Percentiles rank a stretch among this genome's conserved stretches.
These are phyloP conservation scores for Monilinia laxa DNA, from an alignment of 2,329 filamentous ascomycete genomes.

Conservation along the genomic window DNA sequence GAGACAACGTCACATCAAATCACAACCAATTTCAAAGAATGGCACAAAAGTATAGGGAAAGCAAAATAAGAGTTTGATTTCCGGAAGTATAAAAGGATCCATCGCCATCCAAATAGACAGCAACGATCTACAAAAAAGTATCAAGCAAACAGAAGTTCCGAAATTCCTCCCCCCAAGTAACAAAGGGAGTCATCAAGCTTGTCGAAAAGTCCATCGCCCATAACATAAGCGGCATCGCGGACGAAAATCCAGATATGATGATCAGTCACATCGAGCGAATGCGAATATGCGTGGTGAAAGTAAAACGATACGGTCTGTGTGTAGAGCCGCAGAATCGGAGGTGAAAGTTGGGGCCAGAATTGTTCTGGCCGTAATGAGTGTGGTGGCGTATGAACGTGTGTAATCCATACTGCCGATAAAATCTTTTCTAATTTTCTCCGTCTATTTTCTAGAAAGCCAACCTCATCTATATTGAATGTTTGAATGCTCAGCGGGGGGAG, in stretches of 20 bases:
- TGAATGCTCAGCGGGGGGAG: background rate
- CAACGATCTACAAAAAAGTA: background rate
- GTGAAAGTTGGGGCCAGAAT: background rate
- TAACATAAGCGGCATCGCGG: background rate
- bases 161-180: background rate
- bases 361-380: conserved; percentile 10
- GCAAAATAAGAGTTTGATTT: conserved; percentile 22
- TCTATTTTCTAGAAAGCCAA: conserved; percentile 4
- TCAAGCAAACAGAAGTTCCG: background rate
- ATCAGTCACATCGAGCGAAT: conserved; percentile 6
- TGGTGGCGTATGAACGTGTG: conserved; percentile 1
- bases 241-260: background rate
- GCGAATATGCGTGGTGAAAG: background rate
- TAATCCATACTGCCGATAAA: background rate
- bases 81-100: conserved; percentile 1
- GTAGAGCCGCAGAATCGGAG: background rate
- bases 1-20: background rate
- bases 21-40: background rate
- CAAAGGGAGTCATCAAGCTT: conserved; percentile 8
- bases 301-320: background rate
- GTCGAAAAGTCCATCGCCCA: background rate
- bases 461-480: conserved; percentile 5
- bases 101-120: conserved; percentile 1
- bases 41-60: conserved; percentile 8
- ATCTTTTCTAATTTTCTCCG: conserved; percentile 1